phyloP scores from a whole-genome alignment of 2,329 filamentous ascomycete genomes.

The Venturia oleaginea region DNA sequence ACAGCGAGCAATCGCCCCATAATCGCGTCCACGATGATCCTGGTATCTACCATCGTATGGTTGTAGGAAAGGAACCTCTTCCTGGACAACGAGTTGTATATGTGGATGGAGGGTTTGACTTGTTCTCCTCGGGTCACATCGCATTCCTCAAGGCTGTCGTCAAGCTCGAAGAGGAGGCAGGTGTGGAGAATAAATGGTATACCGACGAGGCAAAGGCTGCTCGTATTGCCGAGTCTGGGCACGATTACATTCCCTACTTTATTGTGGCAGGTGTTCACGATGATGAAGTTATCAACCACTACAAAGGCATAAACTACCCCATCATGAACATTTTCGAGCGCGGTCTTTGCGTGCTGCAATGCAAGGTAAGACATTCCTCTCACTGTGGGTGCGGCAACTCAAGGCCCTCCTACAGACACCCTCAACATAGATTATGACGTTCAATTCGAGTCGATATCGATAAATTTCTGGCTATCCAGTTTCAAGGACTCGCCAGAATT shows the following conservation, averaged over 20 bases:
- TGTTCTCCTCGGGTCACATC: slow-evolving; percentile 95
- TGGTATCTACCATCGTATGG: slow-evolving; percentile 52
- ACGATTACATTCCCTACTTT: slow-evolving; percentile 73
- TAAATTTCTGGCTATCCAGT: too few relatives aligned
- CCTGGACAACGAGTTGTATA: slow-evolving; percentile 83
- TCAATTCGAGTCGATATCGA: too few relatives aligned
- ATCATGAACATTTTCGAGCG: slow-evolving; percentile 99
- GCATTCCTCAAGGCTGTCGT: slow-evolving; percentile 80
- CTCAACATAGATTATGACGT: too few relatives aligned
- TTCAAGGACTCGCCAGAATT: too few relatives aligned
- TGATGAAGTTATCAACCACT: slow-evolving; percentile 88
- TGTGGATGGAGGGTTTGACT: slow-evolving; percentile 91
- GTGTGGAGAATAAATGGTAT: slow-evolving; percentile 64
- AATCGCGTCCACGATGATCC: slow-evolving; percentile 11
- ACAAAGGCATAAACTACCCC: slow-evolving; percentile 96
- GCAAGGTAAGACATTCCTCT: slow-evolving; percentile 52
- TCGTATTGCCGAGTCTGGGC: slow-evolving; percentile 52
- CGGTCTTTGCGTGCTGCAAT: slow-evolving; percentile 89
- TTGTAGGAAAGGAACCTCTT: slow-evolving; percentile 60
- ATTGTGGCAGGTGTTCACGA: slow-evolving; percentile 92
- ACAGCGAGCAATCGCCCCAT: neutral
- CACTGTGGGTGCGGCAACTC: too few relatives aligned
- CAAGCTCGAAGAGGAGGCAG: slow-evolving; percentile 61
- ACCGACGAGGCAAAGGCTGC: slow-evolving; percentile 53
- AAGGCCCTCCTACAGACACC: too few relatives aligned